Conservation (phyloP, 1,284 basidiomycete species). For the Fomitopsis palustris region DNA sequence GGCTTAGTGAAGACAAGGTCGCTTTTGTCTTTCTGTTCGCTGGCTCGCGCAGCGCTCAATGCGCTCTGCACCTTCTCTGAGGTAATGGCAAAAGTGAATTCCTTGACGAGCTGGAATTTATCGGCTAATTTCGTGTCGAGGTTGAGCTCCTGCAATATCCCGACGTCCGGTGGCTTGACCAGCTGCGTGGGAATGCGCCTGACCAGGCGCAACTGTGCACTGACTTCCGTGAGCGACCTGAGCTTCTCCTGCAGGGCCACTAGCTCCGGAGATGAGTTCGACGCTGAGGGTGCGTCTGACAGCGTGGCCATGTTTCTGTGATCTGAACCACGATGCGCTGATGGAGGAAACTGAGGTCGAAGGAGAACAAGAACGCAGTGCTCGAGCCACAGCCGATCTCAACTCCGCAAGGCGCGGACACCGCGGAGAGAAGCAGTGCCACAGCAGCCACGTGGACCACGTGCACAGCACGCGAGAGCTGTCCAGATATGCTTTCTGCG, state of each 20-base stretch:
- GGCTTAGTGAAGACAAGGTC: conserved; percentile 42
- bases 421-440: too few species aligned
- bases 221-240: conserved; percentile 40
- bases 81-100: conserved; percentile 41
- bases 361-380: not conserved
- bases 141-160: conserved; percentile 4
- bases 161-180: conserved; percentile 25
- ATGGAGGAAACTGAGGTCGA: not conserved
- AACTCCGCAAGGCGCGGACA: too few species aligned
- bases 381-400: too few species aligned
- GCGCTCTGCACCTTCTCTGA: conserved; percentile 53
- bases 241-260: conserved; percentile 1
- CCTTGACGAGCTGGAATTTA: conserved; percentile 35
- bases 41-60: conserved; percentile 45
- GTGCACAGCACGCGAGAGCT: too few species aligned
- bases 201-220: conserved; percentile 38
- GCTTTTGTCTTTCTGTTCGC: conserved; percentile 45
- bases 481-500: too few species aligned
- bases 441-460: too few species aligned
- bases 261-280: conserved; percentile 1
- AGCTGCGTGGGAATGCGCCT: conserved; percentile 42
- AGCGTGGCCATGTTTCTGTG: not conserved
- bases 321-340: not conserved
- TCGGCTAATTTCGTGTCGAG: conserved; percentile 12
- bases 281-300: not conserved